Conservation (phyloP, 179 eudicot species). For the Sideroxylon spinosum region DNA sequence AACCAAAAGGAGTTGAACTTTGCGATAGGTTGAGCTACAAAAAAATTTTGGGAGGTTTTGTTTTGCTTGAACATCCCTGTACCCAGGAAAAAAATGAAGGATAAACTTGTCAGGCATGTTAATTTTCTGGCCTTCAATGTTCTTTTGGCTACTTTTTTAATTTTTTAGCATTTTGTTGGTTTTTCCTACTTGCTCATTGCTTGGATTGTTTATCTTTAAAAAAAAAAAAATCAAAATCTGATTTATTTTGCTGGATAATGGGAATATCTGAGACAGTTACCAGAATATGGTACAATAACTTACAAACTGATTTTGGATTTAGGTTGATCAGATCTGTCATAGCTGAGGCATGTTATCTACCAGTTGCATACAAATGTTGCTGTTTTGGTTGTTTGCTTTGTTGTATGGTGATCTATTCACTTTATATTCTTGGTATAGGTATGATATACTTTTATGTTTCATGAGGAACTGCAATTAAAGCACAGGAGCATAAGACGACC, state of each 20-base stretch:
- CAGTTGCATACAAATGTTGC: neutral
- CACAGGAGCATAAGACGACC: too few species aligned
- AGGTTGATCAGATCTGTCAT: conserved; percentile 4
- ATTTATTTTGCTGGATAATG: neutral
- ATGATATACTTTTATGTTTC: neutral
- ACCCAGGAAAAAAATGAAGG: neutral
- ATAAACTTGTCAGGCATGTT: conserved; percentile 10
- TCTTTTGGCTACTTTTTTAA: neutral
- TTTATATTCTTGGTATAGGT: neutral
- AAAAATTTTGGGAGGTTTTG: too few species aligned
- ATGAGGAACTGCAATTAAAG: neutral
- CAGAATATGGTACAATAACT: neutral
- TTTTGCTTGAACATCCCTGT: too few species aligned
- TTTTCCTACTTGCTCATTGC: neutral
- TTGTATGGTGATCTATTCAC: neutral
- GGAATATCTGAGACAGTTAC: neutral
- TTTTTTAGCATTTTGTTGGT: conserved; percentile 5
- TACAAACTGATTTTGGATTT: conserved; percentile 4
- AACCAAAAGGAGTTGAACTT: too few species aligned
- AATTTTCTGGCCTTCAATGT: neutral
- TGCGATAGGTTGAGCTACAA: too few species aligned
- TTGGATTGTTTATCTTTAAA: neutral
- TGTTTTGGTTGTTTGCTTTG: neutral
- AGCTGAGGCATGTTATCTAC: too few species aligned
- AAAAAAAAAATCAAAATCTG: too few species aligned